These are phyloP conservation scores for Taiozyma sp. DNA, from an alignment of 1,139 yeast species.

Conservation along the genomic window DNA sequence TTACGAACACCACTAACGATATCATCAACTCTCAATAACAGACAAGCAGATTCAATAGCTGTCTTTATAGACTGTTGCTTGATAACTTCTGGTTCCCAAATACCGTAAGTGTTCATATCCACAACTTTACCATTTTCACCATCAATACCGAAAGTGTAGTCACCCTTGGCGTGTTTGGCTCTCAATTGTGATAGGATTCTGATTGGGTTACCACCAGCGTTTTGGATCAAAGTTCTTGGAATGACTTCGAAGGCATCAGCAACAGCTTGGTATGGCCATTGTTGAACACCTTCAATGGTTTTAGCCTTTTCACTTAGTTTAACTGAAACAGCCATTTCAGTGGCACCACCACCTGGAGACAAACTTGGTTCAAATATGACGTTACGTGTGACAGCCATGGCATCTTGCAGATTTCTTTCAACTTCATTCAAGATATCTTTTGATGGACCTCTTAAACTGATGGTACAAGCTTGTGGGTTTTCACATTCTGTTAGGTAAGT, in stretches of 20 bases:
- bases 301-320: slow-evolving; percentile 86
- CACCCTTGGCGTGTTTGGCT: slow-evolving; percentile 93
- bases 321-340: slow-evolving; percentile 97
- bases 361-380: slow-evolving; percentile 92
- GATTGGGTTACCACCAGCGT: slow-evolving; percentile 96
- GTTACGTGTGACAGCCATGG: slow-evolving; percentile 96
- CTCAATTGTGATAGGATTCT: slow-evolving; percentile 83
- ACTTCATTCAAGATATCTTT: slow-evolving; percentile 95
- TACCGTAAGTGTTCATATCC: slow-evolving; percentile 92
- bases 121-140: slow-evolving; percentile 93
- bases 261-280: slow-evolving; percentile 98
- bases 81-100: slow-evolving; percentile 99
- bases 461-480: slow-evolving; percentile 91
- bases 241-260: slow-evolving; percentile 98
- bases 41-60: slow-evolving; percentile 94
- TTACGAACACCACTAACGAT: slow-evolving; percentile 92
- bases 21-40: slow-evolving; percentile 92
- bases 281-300: slow-evolving; percentile 89
- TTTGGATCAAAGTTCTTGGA: slow-evolving; percentile 94
- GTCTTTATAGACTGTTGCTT: slow-evolving; percentile 96
- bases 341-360: slow-evolving; percentile 99
- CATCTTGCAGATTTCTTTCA: slow-evolving; percentile 96
- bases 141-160: slow-evolving; percentile 82
- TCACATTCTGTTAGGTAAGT: slow-evolving; percentile 77
- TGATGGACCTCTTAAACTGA: slow-evolving; percentile 91